Percentiles rank a stretch among this genome's conserved stretches.
These are phyloP conservation scores for Chlamydomonas applanata DNA, from an alignment of 139 green algal species.

Conservation along the genomic window DNA sequence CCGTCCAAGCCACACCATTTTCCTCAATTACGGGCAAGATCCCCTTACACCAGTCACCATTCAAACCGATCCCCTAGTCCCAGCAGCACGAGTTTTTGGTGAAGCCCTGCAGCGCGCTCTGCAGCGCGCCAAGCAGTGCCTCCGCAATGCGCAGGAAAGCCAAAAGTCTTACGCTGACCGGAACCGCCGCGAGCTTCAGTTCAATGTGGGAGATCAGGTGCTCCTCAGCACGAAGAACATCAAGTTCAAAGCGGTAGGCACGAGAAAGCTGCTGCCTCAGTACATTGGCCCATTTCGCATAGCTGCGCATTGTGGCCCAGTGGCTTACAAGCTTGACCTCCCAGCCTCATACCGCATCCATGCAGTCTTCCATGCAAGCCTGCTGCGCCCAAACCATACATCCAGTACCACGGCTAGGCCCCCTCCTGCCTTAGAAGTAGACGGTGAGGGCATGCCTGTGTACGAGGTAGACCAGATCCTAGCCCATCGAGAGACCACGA, in stretches of 20 bases:
- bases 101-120: conserved; percentile 7
- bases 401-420: no score
- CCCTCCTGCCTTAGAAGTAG: no score
- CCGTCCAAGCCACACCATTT: conserved; percentile 4
- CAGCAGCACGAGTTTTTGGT: background rate
- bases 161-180: conserved; percentile 17
- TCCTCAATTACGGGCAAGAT: conserved; percentile 9
- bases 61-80: no score
- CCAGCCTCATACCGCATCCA: conserved; percentile 29
- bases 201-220: conserved; percentile 10
- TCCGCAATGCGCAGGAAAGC: conserved; percentile 8
- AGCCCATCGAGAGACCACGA: no score
- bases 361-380: conserved; percentile 32
- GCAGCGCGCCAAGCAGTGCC: background rate
- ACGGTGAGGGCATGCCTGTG: no score
- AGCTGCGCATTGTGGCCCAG: background rate
- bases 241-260: conserved; percentile 11
- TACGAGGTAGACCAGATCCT: no score
- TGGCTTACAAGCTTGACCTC: no score
- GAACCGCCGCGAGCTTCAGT: background rate
- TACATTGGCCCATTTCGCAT: conserved; percentile 45
- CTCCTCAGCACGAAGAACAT: conserved; percentile 32
- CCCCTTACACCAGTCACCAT: background rate
- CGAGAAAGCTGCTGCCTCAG: conserved; percentile 30
- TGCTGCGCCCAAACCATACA: conserved; percentile 11